Evolutionary conservation across 306 rosid genomes (phyloP), one percentile per base, ranked within the genome.

Genomic region (Canavalia ensiformis): DNA sequence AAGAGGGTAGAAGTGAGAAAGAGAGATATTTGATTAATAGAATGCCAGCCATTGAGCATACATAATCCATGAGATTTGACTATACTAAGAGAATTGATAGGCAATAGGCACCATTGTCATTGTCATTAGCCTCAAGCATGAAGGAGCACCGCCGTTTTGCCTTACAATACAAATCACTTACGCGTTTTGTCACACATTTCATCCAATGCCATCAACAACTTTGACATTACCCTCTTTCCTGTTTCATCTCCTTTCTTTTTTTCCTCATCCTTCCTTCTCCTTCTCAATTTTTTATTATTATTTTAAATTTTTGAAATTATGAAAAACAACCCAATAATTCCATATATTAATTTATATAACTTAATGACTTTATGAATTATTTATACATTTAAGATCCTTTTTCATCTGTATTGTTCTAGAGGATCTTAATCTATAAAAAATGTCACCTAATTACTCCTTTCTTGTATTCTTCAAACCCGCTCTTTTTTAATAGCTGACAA

Each of bases 11-110:
- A 50, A 71, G 83, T 77, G 69, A 76, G 5, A 76, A 52, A 10
- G 49, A 63, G 34, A 47, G 8, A 52, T 51, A 39, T 71, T 44
- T 44, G 4, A 76, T 39, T 6, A 62, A 63, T 51, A 39, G 52
- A 71, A 57, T 71, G 86, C 44, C 33, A 72, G 41, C 72, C 81
- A 84, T 79, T 49, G 52, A 78, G 87, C 73, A 84, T 46, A 78
- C 73, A 83, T 64, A 65, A 79, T 84, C 81, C 72, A 74, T 78
- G 31, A 84, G 81, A 73, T 78, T 78, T 84, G 87, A 84, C 84
- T 65, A 63, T 29, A 58, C 5, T 6, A 52, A 42, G 56, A 7
- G 49, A 75, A 68, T 57, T 28, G 64, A 75, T 8, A 42, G 66
- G 56, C 18, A 55, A 62, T 7, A 81, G 52, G 7, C 64, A 67